Base-by-base conservation (phyloP, 129 eudicot genomes). In the Daucus carota region DNA sequence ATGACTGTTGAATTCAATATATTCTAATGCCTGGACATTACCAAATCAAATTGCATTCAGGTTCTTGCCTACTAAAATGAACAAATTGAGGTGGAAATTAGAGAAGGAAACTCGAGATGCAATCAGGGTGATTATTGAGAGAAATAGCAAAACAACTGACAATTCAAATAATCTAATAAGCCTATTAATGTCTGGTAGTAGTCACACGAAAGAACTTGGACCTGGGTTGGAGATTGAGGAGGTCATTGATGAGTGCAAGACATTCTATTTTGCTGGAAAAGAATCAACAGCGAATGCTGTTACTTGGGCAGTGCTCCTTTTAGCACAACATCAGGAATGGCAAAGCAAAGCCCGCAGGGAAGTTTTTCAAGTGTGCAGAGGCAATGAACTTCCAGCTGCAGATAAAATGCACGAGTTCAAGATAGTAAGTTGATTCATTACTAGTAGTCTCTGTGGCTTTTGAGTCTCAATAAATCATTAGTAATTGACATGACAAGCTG, bases 331-430 rank as follows among this genome's bases (percentile, higher is more conserved):
- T 59, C 67, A 29, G 26, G 31, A 59, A 59, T 59, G 34, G 34
- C 67, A 59, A 59, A 59, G 67, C 67, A 59, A 59, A 59, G 67
- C 33, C 34, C 34, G 67, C 15, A 13, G 26, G 67, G 67, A 59
- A 59, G 33, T 59, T 59, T 11, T 59, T n/a, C 31, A 28, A 12
- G 17, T 26, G 16, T 59, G 67, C 67, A 59, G 20, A 59, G 67
- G 3, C 67, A 59, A 26, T 12, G 67, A 59, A 16, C 67, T 59
- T 59, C 67, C 67, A 26, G 26, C 67, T 8, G 67, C 67, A 59
- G 67, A 59, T 6, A 59, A 59, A n/a, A 9, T 59, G 34, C 67
- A 28, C 17, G 33, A 59, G 33, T 59, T 59, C n/a, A 59, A 59
- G 67, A 59, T 59, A n/a, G 67, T 59, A 24, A 59, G 67, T 26